Conservation (phyloP, 106 monocot species). For the Amphibolis antarctica region DNA sequence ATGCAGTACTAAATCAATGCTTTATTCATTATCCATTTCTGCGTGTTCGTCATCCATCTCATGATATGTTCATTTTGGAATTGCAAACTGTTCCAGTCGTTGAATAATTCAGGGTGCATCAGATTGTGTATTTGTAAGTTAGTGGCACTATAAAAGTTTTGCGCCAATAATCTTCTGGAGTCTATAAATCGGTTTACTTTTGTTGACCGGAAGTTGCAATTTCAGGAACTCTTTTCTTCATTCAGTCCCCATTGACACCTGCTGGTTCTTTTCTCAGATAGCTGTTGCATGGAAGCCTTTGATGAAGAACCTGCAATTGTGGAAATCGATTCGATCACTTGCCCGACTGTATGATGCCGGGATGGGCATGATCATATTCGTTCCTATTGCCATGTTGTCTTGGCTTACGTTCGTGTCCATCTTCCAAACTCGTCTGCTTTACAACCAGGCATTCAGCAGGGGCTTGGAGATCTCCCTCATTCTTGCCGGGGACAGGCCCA, state of each 20-base stretch:
- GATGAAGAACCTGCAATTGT: conserved; percentile 47
- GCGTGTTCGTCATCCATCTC: too few relatives aligned
- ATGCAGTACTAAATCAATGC: too few relatives aligned
- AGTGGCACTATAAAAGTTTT: too few relatives aligned
- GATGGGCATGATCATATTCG: conserved; percentile 86
- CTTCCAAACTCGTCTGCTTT: conserved; percentile 86
- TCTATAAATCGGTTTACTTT: too few relatives aligned
- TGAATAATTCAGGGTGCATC: too few relatives aligned
- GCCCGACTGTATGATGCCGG: conserved; percentile 86
- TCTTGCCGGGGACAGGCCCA: conserved; percentile 91
- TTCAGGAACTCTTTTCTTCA: not conserved
- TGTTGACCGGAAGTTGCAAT: not conserved
- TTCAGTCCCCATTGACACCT: not conserved
- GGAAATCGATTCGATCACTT: conserved; percentile 78
- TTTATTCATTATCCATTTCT: too few relatives aligned
- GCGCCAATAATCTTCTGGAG: too few relatives aligned
- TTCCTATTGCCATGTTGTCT: conserved; percentile 65
- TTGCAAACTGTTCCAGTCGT: too few relatives aligned
- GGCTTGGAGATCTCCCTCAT: conserved; percentile 96
- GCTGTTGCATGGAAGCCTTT: conserved; percentile 82
- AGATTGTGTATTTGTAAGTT: too few relatives aligned
- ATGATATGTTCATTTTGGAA: too few relatives aligned
- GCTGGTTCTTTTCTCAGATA: conserved; percentile 31
- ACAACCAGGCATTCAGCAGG: conserved; percentile 93
- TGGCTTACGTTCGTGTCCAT: conserved; percentile 96